Conservation (phyloP, 2,329 filamentous ascomycete species). For the Cytospora chrysosperma region DNA sequence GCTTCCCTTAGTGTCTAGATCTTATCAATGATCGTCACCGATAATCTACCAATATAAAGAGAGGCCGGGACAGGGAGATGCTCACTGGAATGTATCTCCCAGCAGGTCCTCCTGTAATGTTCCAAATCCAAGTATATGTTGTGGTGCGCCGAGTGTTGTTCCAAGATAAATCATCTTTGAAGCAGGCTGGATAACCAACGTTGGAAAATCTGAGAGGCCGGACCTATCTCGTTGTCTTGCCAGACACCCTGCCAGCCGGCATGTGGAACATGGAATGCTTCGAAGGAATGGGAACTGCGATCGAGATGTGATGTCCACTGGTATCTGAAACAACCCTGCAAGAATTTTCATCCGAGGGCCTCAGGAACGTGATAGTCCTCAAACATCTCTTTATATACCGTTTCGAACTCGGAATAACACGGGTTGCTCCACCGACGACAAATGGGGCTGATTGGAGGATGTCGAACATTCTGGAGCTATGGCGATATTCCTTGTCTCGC, state of each 20-base stretch:
- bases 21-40: not conserved
- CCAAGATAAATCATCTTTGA: not conserved
- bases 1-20: not conserved
- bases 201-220: not conserved
- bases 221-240: not conserved
- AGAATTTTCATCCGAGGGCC: not conserved
- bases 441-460: not conserved
- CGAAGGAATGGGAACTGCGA: not conserved
- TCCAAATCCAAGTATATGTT: not conserved
- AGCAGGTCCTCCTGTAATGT: not conserved
- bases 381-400: not conserved
- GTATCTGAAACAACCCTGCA: not conserved
- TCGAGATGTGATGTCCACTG: not conserved
- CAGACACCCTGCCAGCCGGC: not conserved
- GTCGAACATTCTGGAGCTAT: not conserved
- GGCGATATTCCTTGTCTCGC: not conserved
- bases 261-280: not conserved
- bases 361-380: not conserved
- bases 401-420: not conserved
- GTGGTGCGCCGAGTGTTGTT: not conserved
- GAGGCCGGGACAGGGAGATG: not conserved
- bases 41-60: not conserved
- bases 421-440: not conserved
- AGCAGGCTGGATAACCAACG: not conserved
- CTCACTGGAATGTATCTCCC: not conserved